A percentile compares a stretch with the other conserved stretches of the same genome.
These are phyloP conservation scores for Lentinula raphanica DNA, from an alignment of 768 basidiomycete species.

Conservation along the genomic window DNA sequence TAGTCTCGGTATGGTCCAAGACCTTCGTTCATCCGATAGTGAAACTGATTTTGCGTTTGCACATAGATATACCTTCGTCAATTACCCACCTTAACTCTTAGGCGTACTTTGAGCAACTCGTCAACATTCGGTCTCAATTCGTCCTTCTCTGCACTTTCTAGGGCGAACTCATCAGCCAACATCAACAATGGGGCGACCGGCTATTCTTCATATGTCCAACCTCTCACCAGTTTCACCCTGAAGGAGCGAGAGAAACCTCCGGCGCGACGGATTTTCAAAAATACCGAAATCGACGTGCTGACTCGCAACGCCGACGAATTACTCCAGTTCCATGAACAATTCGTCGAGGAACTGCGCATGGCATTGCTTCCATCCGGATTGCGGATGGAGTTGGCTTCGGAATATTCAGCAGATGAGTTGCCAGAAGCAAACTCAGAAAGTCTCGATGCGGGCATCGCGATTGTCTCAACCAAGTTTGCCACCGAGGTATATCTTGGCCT, in stretches of 20 bases:
- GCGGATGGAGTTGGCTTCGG: slow-evolving; percentile 23
- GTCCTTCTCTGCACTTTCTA: slow-evolving; percentile 39
- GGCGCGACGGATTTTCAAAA: slow-evolving; percentile 49
- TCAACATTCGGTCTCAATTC: slow-evolving; percentile 36
- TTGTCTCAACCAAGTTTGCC: slow-evolving; percentile 52
- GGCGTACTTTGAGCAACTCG: slow-evolving; percentile 32
- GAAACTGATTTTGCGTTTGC: not conserved
- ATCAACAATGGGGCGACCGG: slow-evolving; percentile 20
- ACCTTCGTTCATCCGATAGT: not conserved
- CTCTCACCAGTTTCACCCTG: slow-evolving; percentile 11
- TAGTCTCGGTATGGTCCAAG: slow-evolving; percentile 58
- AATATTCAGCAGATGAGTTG: slow-evolving; percentile 10
- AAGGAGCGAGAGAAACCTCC: slow-evolving; percentile 26
- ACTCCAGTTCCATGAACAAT: slow-evolving; percentile 61
- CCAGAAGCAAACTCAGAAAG: slow-evolving; percentile 12
- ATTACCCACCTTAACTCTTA: slow-evolving; percentile 39
- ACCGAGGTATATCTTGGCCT: slow-evolving; percentile 40
- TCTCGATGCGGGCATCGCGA: slow-evolving; percentile 41
- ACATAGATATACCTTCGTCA: slow-evolving; percentile 61
- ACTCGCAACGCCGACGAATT: slow-evolving; percentile 67
- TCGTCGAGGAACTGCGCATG: slow-evolving; percentile 49
- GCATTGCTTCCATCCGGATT: slow-evolving; percentile 51
- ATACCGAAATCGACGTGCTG: slow-evolving; percentile 51
- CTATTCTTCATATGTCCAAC: slow-evolving; percentile 8
- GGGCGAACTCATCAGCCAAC: slow-evolving; percentile 38